Evolutionary conservation across 192 early-diverging fungal species (phyloP).

Genomic region (Spinellus fusiger): DNA sequence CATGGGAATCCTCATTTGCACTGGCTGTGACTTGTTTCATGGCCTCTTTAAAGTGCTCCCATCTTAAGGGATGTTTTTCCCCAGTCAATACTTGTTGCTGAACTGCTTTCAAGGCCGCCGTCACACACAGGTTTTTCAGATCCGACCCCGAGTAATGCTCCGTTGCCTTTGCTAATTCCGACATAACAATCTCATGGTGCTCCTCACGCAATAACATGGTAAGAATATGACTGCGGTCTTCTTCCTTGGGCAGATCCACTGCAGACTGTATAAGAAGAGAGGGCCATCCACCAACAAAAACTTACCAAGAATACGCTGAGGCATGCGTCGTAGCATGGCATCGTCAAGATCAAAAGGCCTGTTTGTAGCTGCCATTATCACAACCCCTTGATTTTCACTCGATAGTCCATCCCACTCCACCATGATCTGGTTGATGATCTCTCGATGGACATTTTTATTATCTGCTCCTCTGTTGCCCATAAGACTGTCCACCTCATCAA

Average conservation of each 20-base stretch:
- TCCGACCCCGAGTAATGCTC: constrained; percentile 90
- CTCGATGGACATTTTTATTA: constrained; percentile 56
- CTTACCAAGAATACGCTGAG: constrained; percentile 77
- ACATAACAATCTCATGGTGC: constrained; percentile 57
- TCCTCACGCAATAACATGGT: constrained; percentile 75
- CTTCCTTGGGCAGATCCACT: constrained; percentile 83
- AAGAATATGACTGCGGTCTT: constrained; percentile 71
- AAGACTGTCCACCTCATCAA: constrained; percentile 94
- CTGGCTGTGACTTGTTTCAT: constrained; percentile 80
- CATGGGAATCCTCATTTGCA: constrained; percentile 85
- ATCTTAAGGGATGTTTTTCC: constrained; percentile 26
- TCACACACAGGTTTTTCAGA: constrained; percentile 90
- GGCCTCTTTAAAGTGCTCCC: constrained; percentile 80
- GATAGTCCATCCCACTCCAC: constrained; percentile 92
- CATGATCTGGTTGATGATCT: constrained; percentile 95
- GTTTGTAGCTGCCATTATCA: constrained; percentile 92
- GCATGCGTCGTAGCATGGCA: constrained; percentile 88
- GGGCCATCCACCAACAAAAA: background rate
- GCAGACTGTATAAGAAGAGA: too few relatives aligned
- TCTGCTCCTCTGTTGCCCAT: constrained; percentile 63
- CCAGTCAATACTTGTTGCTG: constrained; percentile 50
- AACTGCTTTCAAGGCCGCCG: constrained; percentile 67
- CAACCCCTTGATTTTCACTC: constrained; percentile 67
- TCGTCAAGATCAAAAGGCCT: constrained; percentile 96
- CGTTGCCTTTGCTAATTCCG: constrained; percentile 62